Percentiles rank a stretch among this genome's conserved stretches.
These are phyloP conservation scores for Clonostachys rhizophaga DNA, from an alignment of 2,329 filamentous ascomycete species.

Conservation along the genomic window DNA sequence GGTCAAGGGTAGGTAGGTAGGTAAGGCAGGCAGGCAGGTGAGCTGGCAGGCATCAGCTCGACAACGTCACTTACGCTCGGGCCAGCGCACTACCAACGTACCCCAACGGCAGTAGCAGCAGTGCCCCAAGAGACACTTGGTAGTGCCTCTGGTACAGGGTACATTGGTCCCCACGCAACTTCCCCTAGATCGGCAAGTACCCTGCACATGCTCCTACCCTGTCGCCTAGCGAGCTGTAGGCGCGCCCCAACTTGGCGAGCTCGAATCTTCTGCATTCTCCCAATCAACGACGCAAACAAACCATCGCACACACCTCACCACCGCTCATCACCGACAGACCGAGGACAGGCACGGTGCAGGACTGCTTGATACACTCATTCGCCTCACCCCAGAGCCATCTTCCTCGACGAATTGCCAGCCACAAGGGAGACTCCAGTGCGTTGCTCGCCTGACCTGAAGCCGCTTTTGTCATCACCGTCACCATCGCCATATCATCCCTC, in stretches of 20 bases:
- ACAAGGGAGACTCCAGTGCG: too few species aligned
- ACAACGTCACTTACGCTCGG: not conserved
- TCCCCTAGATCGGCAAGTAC: too few species aligned
- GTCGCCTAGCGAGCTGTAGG: constrained; percentile 1
- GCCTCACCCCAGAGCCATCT: too few species aligned
- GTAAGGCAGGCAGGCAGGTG: not conserved
- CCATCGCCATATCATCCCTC: not conserved
- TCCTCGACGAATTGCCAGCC: too few species aligned
- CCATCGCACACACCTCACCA: not conserved
- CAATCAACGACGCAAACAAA: constrained; percentile 1
- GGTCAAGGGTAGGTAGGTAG: not conserved
- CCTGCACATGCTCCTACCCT: not conserved
- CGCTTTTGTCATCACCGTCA: constrained; percentile 11
- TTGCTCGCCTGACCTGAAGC: not conserved
- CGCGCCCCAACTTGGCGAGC: constrained; percentile 1
- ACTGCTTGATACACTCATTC: too few species aligned
- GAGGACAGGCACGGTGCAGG: not conserved
- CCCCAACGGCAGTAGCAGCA: too few species aligned
- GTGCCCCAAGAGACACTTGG: too few species aligned
- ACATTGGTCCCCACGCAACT: too few species aligned
- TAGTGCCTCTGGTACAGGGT: too few species aligned
- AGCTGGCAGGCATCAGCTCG: not conserved
- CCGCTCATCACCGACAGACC: not conserved
- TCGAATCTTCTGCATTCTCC: constrained; percentile 2
- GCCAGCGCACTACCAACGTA: too few species aligned